A percentile compares a stretch with the other conserved stretches of the same genome.
Evolutionary conservation across 2,329 filamentous ascomycete species (phyloP).

Genomic region (Fusarium humuli): DNA sequence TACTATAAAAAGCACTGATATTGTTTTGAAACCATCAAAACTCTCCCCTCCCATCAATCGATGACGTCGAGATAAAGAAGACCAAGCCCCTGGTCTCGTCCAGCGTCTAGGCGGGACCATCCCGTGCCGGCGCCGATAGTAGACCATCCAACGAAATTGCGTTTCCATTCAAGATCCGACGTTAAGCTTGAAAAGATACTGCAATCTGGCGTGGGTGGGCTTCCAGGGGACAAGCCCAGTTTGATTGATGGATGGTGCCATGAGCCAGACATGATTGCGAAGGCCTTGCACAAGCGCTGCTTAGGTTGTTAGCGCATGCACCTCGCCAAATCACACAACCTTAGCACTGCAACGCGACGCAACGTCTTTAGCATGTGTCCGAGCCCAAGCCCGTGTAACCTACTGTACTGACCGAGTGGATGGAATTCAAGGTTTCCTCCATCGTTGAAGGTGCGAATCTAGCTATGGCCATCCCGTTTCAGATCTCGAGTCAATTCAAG

Average conservation of each 20-base stretch:
- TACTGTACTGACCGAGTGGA: background rate
- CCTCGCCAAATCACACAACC: conserved; percentile 3
- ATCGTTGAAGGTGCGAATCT: conserved; percentile 10
- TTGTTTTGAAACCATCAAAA: conserved; percentile 14
- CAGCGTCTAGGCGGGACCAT: conserved; percentile 24
- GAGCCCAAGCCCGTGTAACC: background rate
- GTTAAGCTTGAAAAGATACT: conserved; percentile 16
- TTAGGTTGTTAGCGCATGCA: conserved; percentile 10
- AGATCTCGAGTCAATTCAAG: conserved; percentile 15
- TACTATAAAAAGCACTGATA: background rate
- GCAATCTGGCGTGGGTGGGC: background rate
- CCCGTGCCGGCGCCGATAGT: conserved; percentile 24
- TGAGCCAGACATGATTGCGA: conserved; percentile 7
- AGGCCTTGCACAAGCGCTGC: conserved; percentile 1
- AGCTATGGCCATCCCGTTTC: conserved; percentile 28
- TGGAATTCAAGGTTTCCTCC: conserved; percentile 21
- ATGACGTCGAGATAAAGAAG: conserved; percentile 29
- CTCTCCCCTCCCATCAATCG: background rate
- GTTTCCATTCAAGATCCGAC: conserved; percentile 18
- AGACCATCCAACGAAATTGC: conserved; percentile 32
- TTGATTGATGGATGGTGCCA: conserved; percentile 6
- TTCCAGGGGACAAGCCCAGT: conserved; percentile 6
- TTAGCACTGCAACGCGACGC: background rate
- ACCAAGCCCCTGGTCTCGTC: conserved; percentile 15
- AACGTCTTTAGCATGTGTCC: conserved; percentile 1